A percentile compares a stretch with the other conserved stretches of the same genome.
Conservation (phyloP, 768 basidiomycete genomes). For the Mycena maculata region DNA sequence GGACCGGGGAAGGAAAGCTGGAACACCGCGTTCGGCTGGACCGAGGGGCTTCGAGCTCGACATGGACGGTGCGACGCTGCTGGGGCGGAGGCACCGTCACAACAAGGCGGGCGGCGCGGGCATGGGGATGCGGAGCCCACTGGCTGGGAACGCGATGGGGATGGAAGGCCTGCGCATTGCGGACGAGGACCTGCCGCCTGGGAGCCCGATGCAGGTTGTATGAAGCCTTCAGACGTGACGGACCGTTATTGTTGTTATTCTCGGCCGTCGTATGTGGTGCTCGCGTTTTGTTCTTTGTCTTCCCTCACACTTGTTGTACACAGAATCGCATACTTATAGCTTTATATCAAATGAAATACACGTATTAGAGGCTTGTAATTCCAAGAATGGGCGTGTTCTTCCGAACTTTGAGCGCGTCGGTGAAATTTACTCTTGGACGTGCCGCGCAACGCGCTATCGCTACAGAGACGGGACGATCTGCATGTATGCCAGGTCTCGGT, state of each 20-base stretch:
- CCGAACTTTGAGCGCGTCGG: conserved; percentile 20
- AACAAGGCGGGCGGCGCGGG: conserved; percentile 35
- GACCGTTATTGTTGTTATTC: conserved; percentile 2
- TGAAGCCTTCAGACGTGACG: not conserved
- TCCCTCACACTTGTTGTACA: not conserved
- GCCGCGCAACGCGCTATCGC: not conserved
- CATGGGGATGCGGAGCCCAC: conserved; percentile 47
- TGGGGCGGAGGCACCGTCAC: conserved; percentile 75
- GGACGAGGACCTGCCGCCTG: conserved; percentile 33
- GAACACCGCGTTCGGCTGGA: conserved; percentile 13
- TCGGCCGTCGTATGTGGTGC: not conserved
- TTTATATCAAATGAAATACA: conserved; percentile 31
- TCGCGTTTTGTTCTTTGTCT: conserved; percentile 3
- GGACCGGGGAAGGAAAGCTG: conserved; percentile 28
- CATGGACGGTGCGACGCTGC: conserved; percentile 85
- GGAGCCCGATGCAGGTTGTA: conserved; percentile 42
- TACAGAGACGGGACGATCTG: conserved; percentile 9
- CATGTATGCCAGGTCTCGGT: not conserved
- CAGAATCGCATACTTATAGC: conserved; percentile 25
- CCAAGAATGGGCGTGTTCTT: not conserved
- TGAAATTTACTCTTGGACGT: not conserved
- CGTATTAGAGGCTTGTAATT: conserved; percentile 18
- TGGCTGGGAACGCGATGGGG: conserved; percentile 45
- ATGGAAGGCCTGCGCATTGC: conserved; percentile 42
- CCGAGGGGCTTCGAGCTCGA: conserved; percentile 81